Evolutionary conservation across 768 basidiomycete species (phyloP), one percentile per base, ranked within the genome.

Genomic region (Paxillus rubicundulus): DNA sequence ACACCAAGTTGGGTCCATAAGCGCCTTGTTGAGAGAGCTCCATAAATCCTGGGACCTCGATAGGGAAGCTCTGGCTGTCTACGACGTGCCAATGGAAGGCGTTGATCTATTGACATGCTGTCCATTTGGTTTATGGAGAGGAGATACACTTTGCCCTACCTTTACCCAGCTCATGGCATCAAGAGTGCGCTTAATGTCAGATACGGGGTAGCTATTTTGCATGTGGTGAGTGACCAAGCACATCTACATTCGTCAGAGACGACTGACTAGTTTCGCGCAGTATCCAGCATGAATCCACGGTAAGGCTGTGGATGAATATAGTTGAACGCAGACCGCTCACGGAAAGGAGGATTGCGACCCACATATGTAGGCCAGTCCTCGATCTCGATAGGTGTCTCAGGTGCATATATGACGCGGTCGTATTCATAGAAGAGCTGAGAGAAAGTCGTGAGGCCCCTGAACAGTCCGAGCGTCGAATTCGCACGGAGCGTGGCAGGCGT

Each of bases 251-350:
- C 40, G 24, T 50, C 14, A 21, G n/a, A 24, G 8, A 41, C 14
- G 1, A 70, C 84, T 52, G 61, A 86, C 82, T 74, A 93, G 70
- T 91, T 86, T 21, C 90, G 74, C 1, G 89, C 75, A 0, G 90
- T 92, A 64, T 93, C 91, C 12, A 93, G 76, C 81, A 92, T 81
- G 50, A 91, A 76, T 9, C 86, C 89, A 18, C 91, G 81, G 63
- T 85, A 88, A 0, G 85, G 84, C 85, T 87, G 57, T 41, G 17
- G 21, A 20, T 1, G 18, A 6, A 32, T 46, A 41, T 21, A 18
- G 44, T 16, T 41, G 30, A 32, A 10, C 37, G 40, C 37, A 41
- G 17, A 41, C 49, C 17, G 8, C 17, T 39, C 34, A 47, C 32
- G 27, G 39, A 9, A 48, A 4, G 27, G 28, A 24, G 17, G 16